Evolutionary conservation across 1,139 yeast species (phyloP).

Genomic region (Debaryomyces subglobosus): DNA sequence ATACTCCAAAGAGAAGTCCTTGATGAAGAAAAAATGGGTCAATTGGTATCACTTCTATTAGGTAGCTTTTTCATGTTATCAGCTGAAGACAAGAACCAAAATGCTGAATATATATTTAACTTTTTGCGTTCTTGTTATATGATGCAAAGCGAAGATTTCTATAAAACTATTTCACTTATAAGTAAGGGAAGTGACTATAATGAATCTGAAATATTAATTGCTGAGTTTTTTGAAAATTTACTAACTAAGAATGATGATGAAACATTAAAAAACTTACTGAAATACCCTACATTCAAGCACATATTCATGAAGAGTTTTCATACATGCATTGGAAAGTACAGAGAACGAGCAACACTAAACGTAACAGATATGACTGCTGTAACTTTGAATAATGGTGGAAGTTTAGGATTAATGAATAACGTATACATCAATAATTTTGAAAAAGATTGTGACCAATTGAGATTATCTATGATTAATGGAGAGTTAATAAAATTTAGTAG

Average conservation of each 20-base stretch:
- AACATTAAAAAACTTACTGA: slow-evolving; percentile 30
- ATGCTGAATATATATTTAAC: slow-evolving; percentile 36
- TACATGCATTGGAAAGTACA: slow-evolving; percentile 21
- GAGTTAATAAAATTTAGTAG: slow-evolving; percentile 55
- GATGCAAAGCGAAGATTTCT: slow-evolving; percentile 33
- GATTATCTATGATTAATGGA: slow-evolving; percentile 44
- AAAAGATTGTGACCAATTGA: slow-evolving; percentile 51
- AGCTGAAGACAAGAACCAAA: slow-evolving; percentile 17
- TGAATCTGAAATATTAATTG: slow-evolving; percentile 18
- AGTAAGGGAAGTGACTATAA: slow-evolving; percentile 18
- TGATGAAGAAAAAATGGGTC: slow-evolving; percentile 32
- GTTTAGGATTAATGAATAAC: slow-evolving; percentile 39
- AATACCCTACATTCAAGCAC: slow-evolving; percentile 33
- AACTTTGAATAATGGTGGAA: slow-evolving; percentile 44
- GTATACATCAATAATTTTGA: slow-evolving; percentile 43
- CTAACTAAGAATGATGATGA: slow-evolving; percentile 44
- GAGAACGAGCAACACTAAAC: slow-evolving; percentile 26
- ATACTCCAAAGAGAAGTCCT: slow-evolving; percentile 39
- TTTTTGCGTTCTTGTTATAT: slow-evolving; percentile 40
- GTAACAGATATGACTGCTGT: slow-evolving; percentile 40
- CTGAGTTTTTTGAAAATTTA: slow-evolving; percentile 37
- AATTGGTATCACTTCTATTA: slow-evolving; percentile 33
- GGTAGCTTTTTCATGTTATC: slow-evolving; percentile 31
- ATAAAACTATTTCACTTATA: slow-evolving; percentile 19
- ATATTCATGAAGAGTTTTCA: slow-evolving; percentile 30